Base-by-base conservation (phyloP, 768 basidiomycete genomes). In the Wakefieldia striispora region DNA sequence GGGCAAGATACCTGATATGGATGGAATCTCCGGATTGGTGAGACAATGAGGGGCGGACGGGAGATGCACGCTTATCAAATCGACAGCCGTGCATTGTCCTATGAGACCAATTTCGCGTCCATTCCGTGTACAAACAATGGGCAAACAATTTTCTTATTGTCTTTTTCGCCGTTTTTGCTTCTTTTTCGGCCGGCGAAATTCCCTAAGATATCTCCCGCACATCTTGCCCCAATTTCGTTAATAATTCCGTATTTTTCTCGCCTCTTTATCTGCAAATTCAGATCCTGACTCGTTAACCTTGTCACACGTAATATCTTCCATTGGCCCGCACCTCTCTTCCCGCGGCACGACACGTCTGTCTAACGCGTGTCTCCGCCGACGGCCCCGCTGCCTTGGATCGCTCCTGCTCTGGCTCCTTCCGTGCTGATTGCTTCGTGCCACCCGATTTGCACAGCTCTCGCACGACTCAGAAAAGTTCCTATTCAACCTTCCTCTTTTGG, bases 111-210 rank as follows among this genome's bases (percentile, higher is more conserved):
- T 64, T 69, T 61, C 56, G 56, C 55, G 60, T 72, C 67, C 71
- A 73, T 77, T 79, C 57, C 60, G 62, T 64, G 66, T 55, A 61
- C 59, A 64, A 72, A 68, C 58, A 67, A 59, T 47, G 67, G 41
- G 65, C 71, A 77, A 75, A 69, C 68, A 69, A 44, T 29, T 42
- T 59, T 61, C 65, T 67, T 79, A 79, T 79, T 79, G 77, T 79
- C 70, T 71, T 70, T 64, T 64, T 61, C 44, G 45, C 65, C 67
- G 17, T 49, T 54, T 65, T 54, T 12, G 65, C 49, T 37, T 33
- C 50, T 67, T 60, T 49, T 45, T 61, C 67, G 60, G 65, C 62
- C 65, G 69, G 73, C 54, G 56, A 64, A 45, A 49, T 69, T 67
- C 75, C 70, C 68, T 60, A 60, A 53, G 54, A 52, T 49, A 54